phyloP scores from a whole-genome alignment of 352 stramenopile genomes.

The Thraustochytrium striatum region DNA sequence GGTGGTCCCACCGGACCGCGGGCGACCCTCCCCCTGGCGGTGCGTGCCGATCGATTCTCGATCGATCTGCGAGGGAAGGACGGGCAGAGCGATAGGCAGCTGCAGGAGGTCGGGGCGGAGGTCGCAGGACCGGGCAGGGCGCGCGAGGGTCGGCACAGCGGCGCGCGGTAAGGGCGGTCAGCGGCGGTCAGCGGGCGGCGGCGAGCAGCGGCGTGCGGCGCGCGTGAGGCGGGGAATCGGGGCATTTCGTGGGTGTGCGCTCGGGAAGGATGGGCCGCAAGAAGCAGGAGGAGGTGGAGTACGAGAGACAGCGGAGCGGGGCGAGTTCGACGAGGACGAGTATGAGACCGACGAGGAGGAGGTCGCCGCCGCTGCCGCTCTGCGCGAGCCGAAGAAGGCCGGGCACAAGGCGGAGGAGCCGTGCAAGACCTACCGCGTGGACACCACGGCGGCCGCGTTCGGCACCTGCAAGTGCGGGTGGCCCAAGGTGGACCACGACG shows the following conservation, averaged over 20 bases:
- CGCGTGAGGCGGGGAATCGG: neutral
- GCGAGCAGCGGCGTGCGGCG: neutral
- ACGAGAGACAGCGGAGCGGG: constrained; percentile 36
- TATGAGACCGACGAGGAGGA: constrained; percentile 13
- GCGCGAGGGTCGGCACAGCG: too few species aligned
- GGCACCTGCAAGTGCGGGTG: constrained; percentile 49
- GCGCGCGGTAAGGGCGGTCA: too few species aligned
- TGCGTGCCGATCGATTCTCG: too few species aligned
- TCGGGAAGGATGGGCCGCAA: neutral
- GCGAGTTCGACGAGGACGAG: neutral
- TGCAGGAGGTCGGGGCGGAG: too few species aligned
- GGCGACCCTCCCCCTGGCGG: too few species aligned
- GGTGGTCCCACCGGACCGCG: too few species aligned
- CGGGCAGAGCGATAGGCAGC: too few species aligned
- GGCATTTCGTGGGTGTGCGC: neutral
- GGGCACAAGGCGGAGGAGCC: neutral
- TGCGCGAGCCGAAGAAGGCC: neutral
- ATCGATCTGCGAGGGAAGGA: too few species aligned
- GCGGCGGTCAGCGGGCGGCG: neutral
- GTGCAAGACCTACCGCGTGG: constrained; percentile 41
- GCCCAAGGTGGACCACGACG: constrained; percentile 19
- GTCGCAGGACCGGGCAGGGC: too few species aligned
- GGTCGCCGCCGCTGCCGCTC: neutral
- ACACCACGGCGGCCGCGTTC: constrained; percentile 39
- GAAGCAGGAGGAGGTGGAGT: neutral